These are phyloP conservation scores for Pseudogymnoascus sp. DNA, from an alignment of 2,329 filamentous ascomycete species.

Conservation along the genomic window DNA sequence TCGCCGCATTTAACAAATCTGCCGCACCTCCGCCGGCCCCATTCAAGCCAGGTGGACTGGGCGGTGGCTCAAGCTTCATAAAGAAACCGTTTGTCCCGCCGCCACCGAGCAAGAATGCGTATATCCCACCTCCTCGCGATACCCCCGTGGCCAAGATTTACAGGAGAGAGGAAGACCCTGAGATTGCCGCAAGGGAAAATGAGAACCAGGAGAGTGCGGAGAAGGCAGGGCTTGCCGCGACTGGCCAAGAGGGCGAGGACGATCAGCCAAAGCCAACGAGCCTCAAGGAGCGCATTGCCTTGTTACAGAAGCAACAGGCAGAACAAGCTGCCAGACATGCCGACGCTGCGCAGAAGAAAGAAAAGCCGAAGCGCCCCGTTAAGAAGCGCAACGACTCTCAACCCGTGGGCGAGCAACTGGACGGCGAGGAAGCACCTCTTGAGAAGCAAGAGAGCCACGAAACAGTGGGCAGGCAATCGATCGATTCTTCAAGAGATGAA, in stretches of 20 bases:
- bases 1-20: slow-evolving; percentile 92
- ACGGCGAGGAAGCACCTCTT: slow-evolving; percentile 29
- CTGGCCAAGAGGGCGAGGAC: slow-evolving; percentile 47
- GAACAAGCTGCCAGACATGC: slow-evolving; percentile 80
- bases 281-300: slow-evolving; percentile 88
- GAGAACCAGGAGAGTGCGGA: slow-evolving; percentile 61
- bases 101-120: slow-evolving; percentile 86
- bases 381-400: slow-evolving; percentile 56
- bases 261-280: slow-evolving; percentile 87
- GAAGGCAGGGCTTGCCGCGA: slow-evolving; percentile 51
- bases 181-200: slow-evolving; percentile 55
- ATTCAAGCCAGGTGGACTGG: slow-evolving; percentile 67
- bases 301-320: slow-evolving; percentile 86
- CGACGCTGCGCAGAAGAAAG: slow-evolving; percentile 70
- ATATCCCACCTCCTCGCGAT: slow-evolving; percentile 68
- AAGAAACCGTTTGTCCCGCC: slow-evolving; percentile 97
- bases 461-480: slow-evolving; percentile 38
- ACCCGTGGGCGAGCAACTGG: slow-evolving; percentile 28
- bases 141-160: slow-evolving; percentile 67
- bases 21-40: slow-evolving; percentile 80
- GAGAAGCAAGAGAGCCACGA: slow-evolving; percentile 44
- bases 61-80: slow-evolving; percentile 62
- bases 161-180: slow-evolving; percentile 78
- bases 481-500: slow-evolving; percentile 37
- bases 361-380: slow-evolving; percentile 71